A percentile compares a stretch with the other conserved stretches of the same genome.
These are phyloP conservation scores for Nannochloris sp. DNA, from an alignment of 139 green algal species.

Conservation along the genomic window DNA sequence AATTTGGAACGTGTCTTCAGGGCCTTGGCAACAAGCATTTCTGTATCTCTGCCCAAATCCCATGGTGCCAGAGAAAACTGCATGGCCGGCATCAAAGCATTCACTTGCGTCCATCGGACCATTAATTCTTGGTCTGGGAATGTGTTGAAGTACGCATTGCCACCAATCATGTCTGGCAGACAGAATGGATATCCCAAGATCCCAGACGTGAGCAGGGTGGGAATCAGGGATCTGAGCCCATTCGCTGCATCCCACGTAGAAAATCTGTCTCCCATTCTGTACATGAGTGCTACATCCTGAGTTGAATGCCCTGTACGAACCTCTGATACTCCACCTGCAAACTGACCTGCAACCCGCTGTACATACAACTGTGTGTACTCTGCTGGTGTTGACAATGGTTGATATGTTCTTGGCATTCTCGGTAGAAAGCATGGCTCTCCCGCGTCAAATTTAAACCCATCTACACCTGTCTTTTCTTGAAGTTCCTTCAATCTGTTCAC, in stretches of 20 bases:
- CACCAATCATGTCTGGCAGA: constrained; percentile 58
- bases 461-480: constrained; percentile 35
- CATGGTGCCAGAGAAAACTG: constrained; percentile 61
- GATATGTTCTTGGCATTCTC: constrained; percentile 15
- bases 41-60: constrained; percentile 35
- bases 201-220: constrained; percentile 50
- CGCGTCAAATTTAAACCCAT: constrained; percentile 68
- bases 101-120: constrained; percentile 55
- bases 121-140: constrained; percentile 43
- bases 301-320: constrained; percentile 52
- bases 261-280: constrained; percentile 55
- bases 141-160: constrained; percentile 53
- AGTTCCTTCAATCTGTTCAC: constrained; percentile 33
- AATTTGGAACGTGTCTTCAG: constrained; percentile 19
- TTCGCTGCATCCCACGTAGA: constrained; percentile 47
- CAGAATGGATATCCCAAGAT: constrained; percentile 61
- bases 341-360: constrained; percentile 29
- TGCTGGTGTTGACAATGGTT: constrained; percentile 30
- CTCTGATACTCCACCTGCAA: constrained; percentile 35
- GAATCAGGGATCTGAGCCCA: constrained; percentile 48
- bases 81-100: constrained; percentile 56
- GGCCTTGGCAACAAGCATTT: constrained; percentile 23
- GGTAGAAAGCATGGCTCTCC: constrained; percentile 65
- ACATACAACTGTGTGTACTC: constrained; percentile 58
- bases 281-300: constrained; percentile 36